Percentiles rank a stretch among this genome's conserved stretches.
phyloP scores from a whole-genome alignment of 169 alveolate genomes.

The Plasmodium vivax region DNA sequence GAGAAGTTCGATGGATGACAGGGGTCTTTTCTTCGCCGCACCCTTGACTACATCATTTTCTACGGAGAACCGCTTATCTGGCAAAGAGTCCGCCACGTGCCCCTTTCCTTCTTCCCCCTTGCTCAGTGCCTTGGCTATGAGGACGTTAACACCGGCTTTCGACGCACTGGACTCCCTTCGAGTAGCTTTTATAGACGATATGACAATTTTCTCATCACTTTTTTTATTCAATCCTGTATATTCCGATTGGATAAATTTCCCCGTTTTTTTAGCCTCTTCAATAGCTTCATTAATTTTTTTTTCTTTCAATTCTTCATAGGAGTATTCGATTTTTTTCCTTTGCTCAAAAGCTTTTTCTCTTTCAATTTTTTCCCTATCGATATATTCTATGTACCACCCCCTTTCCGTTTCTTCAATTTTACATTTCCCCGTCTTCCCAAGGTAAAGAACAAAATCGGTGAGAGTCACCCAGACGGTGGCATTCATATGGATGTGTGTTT shows the following conservation, averaged over 20 bases:
- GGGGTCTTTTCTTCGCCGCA: conserved; percentile 31
- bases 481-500: conserved; percentile 95
- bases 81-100: background rate
- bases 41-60: background rate
- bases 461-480: conserved; percentile 95
- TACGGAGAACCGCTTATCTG: background rate
- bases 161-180: background rate
- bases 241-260: conserved; percentile 62
- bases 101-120: background rate
- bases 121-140: background rate
- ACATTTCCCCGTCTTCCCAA: conserved; percentile 93
- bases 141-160: conserved; percentile 21
- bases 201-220: conserved; percentile 40
- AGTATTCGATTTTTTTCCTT: conserved; percentile 66
- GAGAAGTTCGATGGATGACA: conserved; percentile 43
- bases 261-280: conserved; percentile 69
- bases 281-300: conserved; percentile 67
- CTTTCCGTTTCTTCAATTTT: conserved; percentile 92
- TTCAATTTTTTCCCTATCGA: conserved; percentile 88
- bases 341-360: conserved; percentile 75
- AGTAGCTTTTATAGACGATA: conserved; percentile 34
- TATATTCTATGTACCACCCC: conserved; percentile 94
- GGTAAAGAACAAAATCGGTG: conserved; percentile 89
- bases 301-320: conserved; percentile 67
- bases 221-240: conserved; percentile 54